Evolutionary conservation across 31 red algal genomes (phyloP).

Genomic region (Odonthalia washingtoniensis): DNA sequence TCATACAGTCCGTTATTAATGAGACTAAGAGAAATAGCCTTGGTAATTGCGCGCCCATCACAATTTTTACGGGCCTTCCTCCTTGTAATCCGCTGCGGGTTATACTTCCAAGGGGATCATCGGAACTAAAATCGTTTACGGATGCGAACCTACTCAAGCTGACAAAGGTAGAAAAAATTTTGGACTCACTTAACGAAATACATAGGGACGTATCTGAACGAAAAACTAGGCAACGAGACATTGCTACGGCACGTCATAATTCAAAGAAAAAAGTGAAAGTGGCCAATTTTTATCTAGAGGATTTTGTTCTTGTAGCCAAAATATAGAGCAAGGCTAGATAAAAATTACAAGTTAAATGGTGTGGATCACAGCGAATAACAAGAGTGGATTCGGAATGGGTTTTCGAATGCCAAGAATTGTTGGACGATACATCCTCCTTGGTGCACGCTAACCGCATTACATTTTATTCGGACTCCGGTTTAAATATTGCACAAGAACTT

Average conservation of each 20-base stretch:
- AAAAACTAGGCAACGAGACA: not conserved
- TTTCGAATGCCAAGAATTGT: no score
- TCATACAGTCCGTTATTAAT: slow-evolving; percentile 50
- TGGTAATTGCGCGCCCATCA: slow-evolving; percentile 10
- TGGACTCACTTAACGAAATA: slow-evolving; percentile 9
- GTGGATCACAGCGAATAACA: slow-evolving; percentile 8
- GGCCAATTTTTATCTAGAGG: not conserved
- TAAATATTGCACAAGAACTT: no score
- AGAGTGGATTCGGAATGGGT: no score
- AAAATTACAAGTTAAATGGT: slow-evolving; percentile 21
- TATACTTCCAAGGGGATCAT: not conserved
- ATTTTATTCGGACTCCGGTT: no score
- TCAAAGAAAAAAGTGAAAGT: not conserved
- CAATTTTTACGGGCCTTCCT: slow-evolving; percentile 33
- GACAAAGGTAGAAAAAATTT: no score
- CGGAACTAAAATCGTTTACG: no score
- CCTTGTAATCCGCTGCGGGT: slow-evolving; percentile 34
- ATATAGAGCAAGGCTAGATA: slow-evolving; percentile 9
- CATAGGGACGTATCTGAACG: not conserved
- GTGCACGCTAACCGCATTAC: no score
- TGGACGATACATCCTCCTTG: no score
- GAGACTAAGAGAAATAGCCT: not conserved
- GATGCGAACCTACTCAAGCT: no score
- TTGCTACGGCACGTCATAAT: not conserved
- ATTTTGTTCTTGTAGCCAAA: slow-evolving; percentile 30